Percentiles rank a stretch among this genome's conserved stretches.
Conservation (phyloP, 2,329 filamentous ascomycete genomes). For the Fusarium mangiferae region DNA sequence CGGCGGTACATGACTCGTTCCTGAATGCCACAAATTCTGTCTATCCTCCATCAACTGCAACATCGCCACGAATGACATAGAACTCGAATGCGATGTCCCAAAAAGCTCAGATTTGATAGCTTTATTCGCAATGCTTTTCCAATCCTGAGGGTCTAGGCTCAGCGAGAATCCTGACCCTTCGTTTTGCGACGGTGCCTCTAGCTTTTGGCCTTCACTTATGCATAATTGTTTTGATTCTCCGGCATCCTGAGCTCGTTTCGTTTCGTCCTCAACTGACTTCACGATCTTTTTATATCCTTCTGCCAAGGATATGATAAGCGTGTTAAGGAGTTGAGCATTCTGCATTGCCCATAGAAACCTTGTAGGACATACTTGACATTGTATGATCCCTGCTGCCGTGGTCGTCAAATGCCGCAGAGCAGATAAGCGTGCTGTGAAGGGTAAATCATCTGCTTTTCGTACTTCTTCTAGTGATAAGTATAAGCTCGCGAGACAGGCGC, state of each 20-base stretch:
- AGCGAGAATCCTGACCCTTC: slow-evolving; percentile 7
- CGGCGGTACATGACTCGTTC: neutral
- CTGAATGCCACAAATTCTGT: slow-evolving; percentile 40
- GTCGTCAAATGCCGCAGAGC: slow-evolving; percentile 30
- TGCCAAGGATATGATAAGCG: slow-evolving; percentile 38
- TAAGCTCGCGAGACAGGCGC: slow-evolving; percentile 40
- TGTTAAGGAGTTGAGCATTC: slow-evolving; percentile 41
- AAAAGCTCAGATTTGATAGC: slow-evolving; percentile 37
- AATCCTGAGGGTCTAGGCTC: slow-evolving; percentile 30
- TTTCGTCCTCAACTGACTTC: slow-evolving; percentile 34
- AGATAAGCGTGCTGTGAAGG: slow-evolving; percentile 31
- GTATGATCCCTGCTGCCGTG: slow-evolving; percentile 26
- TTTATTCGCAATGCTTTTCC: slow-evolving; percentile 34
- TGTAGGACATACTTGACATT: slow-evolving; percentile 38
- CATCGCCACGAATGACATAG: slow-evolving; percentile 17
- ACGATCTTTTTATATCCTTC: slow-evolving; percentile 41
- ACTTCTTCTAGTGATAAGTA: slow-evolving; percentile 42
- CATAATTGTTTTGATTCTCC: slow-evolving; percentile 28
- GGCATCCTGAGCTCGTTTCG: slow-evolving; percentile 23
- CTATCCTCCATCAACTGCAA: slow-evolving; percentile 42
- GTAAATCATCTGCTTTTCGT: slow-evolving; percentile 28
- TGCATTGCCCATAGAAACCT: slow-evolving; percentile 44
- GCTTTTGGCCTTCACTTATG: slow-evolving; percentile 18
- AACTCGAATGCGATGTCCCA: neutral
- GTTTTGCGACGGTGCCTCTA: neutral